phyloP scores from a whole-genome alignment of 805 yeast species.

The Dipodascopsis tothii region DNA sequence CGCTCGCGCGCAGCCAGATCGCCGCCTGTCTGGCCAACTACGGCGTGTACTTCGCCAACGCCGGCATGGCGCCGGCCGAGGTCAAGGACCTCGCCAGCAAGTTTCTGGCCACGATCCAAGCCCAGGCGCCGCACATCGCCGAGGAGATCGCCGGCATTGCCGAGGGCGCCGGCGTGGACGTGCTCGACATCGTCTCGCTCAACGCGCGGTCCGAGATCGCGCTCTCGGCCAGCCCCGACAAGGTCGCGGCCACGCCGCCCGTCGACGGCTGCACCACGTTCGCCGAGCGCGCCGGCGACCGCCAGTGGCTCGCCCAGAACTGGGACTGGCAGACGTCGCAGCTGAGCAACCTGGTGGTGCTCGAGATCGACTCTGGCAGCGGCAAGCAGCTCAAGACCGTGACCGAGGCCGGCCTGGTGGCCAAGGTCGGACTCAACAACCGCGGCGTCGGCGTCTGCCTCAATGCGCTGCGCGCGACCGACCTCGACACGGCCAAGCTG shows the following conservation, averaged over 20 bases:
- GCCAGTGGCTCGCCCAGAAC: slow-evolving; percentile 32
- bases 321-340: slow-evolving; percentile 39
- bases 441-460: slow-evolving; percentile 32
- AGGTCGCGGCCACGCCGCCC: slow-evolving; percentile 13
- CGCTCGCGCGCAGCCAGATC: slow-evolving; percentile 30
- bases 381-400: slow-evolving; percentile 27
- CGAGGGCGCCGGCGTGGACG: slow-evolving; percentile 31
- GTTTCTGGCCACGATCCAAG: slow-evolving; percentile 29
- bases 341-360: slow-evolving; percentile 27
- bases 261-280: slow-evolving; percentile 38
- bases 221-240: slow-evolving; percentile 27
- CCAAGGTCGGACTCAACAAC: slow-evolving; percentile 33
- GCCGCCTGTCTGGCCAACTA: slow-evolving; percentile 30
- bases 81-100: slow-evolving; percentile 29
- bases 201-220: slow-evolving; percentile 38
- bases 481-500: slow-evolving; percentile 28
- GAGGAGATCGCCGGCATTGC: slow-evolving; percentile 37
- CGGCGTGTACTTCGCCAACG: slow-evolving; percentile 26
- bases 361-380: slow-evolving; percentile 24
- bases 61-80: slow-evolving; percentile 30
- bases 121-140: slow-evolving; percentile 29
- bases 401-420: slow-evolving; percentile 35
- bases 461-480: slow-evolving; percentile 33
- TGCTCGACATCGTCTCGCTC: slow-evolving; percentile 35
- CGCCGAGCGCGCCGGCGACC: slow-evolving; percentile 27